A percentile compares a stretch with the other conserved stretches of the same genome.
Evolutionary conservation across 2,329 filamentous ascomycete genomes (phyloP).

Genomic region (Exserohilum rostratum): DNA sequence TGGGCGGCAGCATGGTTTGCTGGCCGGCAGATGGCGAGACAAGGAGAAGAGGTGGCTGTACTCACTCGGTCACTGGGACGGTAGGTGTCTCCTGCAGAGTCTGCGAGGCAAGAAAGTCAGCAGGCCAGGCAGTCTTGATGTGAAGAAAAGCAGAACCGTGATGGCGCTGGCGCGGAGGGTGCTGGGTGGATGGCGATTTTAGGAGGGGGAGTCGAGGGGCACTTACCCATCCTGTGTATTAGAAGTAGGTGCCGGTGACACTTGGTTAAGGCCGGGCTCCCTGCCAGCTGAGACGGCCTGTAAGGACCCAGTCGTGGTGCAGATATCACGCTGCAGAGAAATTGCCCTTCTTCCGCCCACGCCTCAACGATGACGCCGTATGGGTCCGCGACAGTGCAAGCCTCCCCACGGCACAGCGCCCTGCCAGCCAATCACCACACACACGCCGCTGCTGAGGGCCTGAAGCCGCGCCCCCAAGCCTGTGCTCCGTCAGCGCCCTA

Average conservation of each 20-base stretch:
- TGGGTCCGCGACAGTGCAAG: conserved; percentile 37
- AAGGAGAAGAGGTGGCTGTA: conserved; percentile 16
- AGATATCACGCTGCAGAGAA: conserved; percentile 40
- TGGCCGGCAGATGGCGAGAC: conserved; percentile 2
- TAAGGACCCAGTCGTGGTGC: conserved; percentile 35
- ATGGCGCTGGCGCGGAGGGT: conserved; percentile 22
- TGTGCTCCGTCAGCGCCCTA: conserved; percentile 24
- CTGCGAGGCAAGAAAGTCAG: conserved; percentile 29
- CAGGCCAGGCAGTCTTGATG: conserved; percentile 22
- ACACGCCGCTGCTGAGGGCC: conserved; percentile 29
- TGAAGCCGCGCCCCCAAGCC: conserved; percentile 30
- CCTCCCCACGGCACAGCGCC: conserved; percentile 35
- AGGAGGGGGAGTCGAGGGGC: conserved; percentile 25
- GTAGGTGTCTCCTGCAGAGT: conserved; percentile 30
- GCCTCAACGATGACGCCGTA: conserved; percentile 36
- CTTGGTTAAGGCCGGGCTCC: conserved; percentile 33
- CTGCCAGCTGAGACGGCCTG: conserved; percentile 41
- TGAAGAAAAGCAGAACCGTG: conserved; percentile 29
- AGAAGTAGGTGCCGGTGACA: conserved; percentile 31
- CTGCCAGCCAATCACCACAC: conserved; percentile 34
- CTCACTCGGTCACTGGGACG: conserved; percentile 34
- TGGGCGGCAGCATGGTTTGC: conserved; percentile 6
- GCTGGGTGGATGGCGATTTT: conserved; percentile 22
- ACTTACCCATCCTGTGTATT: conserved; percentile 40
- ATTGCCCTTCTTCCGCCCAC: conserved; percentile 38